Evolutionary conservation across 2,329 filamentous ascomycete species (phyloP).

Genomic region (Ophiostoma triangulosporum): DNA sequence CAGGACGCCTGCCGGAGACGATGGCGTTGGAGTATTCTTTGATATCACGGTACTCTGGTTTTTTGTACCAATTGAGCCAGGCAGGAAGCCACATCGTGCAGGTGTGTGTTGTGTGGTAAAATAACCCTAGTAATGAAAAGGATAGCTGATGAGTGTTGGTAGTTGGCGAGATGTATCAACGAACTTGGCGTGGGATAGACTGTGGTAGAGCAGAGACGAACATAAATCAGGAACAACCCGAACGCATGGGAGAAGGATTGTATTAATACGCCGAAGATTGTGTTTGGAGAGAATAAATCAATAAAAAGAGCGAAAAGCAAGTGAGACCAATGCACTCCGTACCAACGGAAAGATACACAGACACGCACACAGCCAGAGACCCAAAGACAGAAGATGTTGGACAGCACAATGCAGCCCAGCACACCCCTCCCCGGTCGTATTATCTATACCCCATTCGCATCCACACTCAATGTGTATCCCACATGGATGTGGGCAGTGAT

Average conservation of each 20-base stretch:
- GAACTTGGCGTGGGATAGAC: neutral
- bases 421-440: neutral
- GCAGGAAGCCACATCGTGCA: slow-evolving; percentile 17
- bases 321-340: neutral
- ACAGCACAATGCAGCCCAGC: neutral
- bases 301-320: neutral
- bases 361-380: neutral
- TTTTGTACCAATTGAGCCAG: slow-evolving; percentile 36
- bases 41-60: slow-evolving; percentile 34
- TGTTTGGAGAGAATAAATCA: neutral
- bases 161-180: neutral
- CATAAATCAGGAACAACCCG: neutral
- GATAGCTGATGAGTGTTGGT: no score
- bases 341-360: neutral
- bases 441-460: neutral
- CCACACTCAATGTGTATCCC: no score
- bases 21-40: slow-evolving; percentile 28
- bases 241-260: neutral
- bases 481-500: no score
- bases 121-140: no score
- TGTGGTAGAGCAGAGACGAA: neutral
- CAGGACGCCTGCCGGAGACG: slow-evolving; percentile 21
- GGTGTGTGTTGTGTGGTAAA: neutral
- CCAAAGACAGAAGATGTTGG: neutral
- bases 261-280: neutral